phyloP scores from a whole-genome alignment of 1,284 basidiomycete species.

The Xanthoconium separans region DNA sequence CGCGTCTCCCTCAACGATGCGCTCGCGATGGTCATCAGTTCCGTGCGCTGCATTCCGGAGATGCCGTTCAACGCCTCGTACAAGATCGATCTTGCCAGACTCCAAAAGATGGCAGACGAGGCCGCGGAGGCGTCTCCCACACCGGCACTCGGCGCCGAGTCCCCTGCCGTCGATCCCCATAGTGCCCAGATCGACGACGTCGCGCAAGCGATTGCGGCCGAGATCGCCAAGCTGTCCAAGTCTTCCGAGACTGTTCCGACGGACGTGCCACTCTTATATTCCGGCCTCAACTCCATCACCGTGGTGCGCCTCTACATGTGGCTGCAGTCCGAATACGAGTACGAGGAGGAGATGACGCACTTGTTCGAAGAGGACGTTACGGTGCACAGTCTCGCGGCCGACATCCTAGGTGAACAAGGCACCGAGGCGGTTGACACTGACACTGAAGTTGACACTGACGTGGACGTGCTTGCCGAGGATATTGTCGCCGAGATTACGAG shows the following conservation, averaged over 20 bases:
- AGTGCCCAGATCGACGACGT: conserved; percentile 6
- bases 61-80: conserved; percentile 33
- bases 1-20: conserved; percentile 15
- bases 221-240: conserved; percentile 21
- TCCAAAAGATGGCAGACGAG: conserved; percentile 23
- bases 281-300: conserved; percentile 28
- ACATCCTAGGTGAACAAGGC: conserved; percentile 10
- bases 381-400: conserved; percentile 15
- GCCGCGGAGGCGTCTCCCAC: conserved; percentile 3
- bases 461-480: conserved; percentile 13
- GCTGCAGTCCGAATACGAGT: conserved; percentile 26
- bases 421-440: conserved; percentile 7
- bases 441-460: conserved; percentile 4
- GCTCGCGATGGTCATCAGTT: conserved; percentile 21
- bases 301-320: conserved; percentile 24
- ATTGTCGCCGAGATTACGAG: conserved; percentile 17
- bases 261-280: conserved; percentile 21
- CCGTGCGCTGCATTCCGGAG: conserved; percentile 23
- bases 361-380: conserved; percentile 25
- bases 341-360: conserved; percentile 20
- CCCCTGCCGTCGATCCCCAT: neutral
- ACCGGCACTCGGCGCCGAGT: conserved; percentile 1
- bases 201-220: conserved; percentile 16
- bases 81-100: conserved; percentile 23
- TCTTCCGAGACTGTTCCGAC: conserved; percentile 11